Evolutionary conservation across 495 filamentous ascomycete genomes (phyloP).

Genomic region (Diplogelasinospora grovesii): DNA sequence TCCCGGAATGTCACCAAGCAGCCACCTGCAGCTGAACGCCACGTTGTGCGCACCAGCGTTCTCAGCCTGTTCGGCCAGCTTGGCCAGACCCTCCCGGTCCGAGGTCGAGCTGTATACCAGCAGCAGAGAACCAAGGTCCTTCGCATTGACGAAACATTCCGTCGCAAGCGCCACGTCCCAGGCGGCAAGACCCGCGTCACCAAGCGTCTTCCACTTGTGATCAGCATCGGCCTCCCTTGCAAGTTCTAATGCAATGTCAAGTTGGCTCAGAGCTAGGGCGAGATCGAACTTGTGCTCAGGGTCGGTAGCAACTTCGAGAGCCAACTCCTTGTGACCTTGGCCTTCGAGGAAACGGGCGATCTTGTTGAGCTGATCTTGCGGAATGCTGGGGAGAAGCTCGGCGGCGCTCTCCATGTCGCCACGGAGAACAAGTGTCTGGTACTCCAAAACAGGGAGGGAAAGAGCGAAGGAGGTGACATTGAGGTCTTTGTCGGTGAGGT

Average conservation of each 20-base stretch:
- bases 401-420: constrained; percentile 91
- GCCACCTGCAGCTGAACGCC: constrained; percentile 85
- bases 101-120: constrained; percentile 78
- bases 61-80: constrained; percentile 66
- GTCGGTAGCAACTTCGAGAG: constrained; percentile 93
- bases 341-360: constrained; percentile 97
- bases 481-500: constrained; percentile 93
- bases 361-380: constrained; percentile 89
- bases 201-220: constrained; percentile 96
- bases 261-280: constrained; percentile 72
- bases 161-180: constrained; percentile 87
- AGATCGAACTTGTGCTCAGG: constrained; percentile 95
- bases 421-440: constrained; percentile 91
- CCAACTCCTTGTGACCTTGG: constrained; percentile 91
- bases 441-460: constrained; percentile 91
- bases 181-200: constrained; percentile 76
- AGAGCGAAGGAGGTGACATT: constrained; percentile 83
- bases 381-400: constrained; percentile 75
- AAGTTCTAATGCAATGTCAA: constrained; percentile 79
- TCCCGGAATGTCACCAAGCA: constrained; percentile 71
- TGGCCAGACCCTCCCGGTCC: constrained; percentile 63
- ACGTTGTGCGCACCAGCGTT: constrained; percentile 79
- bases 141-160: constrained; percentile 85
- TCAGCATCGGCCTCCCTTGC: constrained; percentile 77
- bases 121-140: constrained; percentile 82